Evolutionary conservation across 139 green algal species (phyloP).

Genomic region (Tetraselmis striata): DNA sequence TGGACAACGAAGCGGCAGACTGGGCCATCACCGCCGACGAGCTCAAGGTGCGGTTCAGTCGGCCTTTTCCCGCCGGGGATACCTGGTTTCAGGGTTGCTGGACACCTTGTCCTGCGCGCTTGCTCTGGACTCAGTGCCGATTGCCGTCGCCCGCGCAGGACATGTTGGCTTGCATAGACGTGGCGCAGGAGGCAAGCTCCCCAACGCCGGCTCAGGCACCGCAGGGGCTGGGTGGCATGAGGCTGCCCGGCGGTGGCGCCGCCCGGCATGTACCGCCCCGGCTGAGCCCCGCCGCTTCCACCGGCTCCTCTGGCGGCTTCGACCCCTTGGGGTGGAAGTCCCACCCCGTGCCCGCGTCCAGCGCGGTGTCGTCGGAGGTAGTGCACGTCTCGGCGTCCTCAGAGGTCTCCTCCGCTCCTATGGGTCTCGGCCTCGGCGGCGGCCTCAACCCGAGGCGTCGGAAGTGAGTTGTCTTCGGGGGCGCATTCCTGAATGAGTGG

Average conservation of each 20-base stretch:
- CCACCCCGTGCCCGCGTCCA: background rate
- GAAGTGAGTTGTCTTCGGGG: no score
- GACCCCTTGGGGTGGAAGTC: background rate
- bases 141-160: no score
- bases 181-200: background rate
- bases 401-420: background rate
- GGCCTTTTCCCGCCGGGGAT: no score
- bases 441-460: background rate
- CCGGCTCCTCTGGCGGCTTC: background rate
- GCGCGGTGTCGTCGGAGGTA: background rate
- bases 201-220: background rate
- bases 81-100: no score
- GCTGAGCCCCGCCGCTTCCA: background rate
- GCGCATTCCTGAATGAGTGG: no score
- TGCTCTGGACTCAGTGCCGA: no score
- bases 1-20: background rate
- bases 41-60: no score
- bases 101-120: no score
- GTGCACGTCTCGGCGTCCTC: background rate
- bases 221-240: background rate
- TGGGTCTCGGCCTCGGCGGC: background rate
- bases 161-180: background rate
- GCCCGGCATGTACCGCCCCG: background rate
- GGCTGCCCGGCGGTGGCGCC: background rate
- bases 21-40: background rate